phyloP scores from a whole-genome alignment of 768 basidiomycete genomes.

The Albatrellus ellisii region DNA sequence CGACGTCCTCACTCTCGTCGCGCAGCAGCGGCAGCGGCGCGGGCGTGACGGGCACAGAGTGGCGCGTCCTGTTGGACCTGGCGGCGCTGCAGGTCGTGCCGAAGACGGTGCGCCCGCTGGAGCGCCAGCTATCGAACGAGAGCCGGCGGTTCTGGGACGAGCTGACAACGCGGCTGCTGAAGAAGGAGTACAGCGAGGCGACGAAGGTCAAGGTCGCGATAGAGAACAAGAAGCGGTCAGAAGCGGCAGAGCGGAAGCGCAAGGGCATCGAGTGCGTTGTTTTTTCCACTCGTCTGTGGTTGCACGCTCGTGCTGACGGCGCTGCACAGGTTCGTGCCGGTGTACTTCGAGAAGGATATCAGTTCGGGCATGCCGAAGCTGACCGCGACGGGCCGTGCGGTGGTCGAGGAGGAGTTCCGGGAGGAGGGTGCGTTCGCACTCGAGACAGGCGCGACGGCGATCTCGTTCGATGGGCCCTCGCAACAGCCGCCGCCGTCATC shows the following conservation, averaged over 20 bases:
- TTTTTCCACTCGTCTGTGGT: neutral
- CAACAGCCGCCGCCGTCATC: too few species aligned
- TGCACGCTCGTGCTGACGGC: neutral
- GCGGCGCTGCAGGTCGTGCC: conserved; percentile 58
- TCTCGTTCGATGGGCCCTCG: too few species aligned
- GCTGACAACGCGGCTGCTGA: conserved; percentile 61
- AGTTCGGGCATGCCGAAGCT: conserved; percentile 54
- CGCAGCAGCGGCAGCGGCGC: conserved; percentile 12
- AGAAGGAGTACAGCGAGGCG: conserved; percentile 85
- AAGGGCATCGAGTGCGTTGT: conserved; percentile 61
- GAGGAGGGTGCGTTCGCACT: conserved; percentile 14
- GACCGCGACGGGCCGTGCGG: conserved; percentile 54
- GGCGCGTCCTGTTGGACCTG: conserved; percentile 63
- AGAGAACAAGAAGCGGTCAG: conserved; percentile 88
- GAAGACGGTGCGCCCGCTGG: conserved; percentile 74
- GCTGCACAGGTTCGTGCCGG: conserved; percentile 47
- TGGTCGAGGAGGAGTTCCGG: conserved; percentile 59
- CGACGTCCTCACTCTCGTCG: neutral
- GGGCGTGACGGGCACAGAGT: conserved; percentile 34
- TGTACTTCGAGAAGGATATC: conserved; percentile 63
- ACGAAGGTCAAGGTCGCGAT: conserved; percentile 85
- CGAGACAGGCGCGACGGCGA: too few species aligned
- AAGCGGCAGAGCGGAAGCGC: conserved; percentile 76
- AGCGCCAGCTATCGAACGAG: conserved; percentile 67
- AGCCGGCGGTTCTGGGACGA: conserved; percentile 81